Conservation (phyloP, 2,329 filamentous ascomycete genomes). For the Cladosporium sp. region DNA sequence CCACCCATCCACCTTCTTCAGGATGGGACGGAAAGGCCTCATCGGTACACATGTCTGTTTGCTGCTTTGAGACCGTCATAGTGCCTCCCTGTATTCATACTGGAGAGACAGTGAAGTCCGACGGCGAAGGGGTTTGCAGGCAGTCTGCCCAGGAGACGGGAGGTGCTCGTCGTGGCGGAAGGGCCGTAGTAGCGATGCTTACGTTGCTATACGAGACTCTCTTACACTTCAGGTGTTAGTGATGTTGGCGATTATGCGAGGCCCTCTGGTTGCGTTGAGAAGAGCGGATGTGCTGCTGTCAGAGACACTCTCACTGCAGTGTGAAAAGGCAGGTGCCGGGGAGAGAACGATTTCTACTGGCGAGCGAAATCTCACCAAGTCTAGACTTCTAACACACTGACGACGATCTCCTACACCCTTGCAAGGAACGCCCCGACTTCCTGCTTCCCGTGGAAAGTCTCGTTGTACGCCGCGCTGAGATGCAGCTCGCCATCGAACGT, state of each 20-base stretch:
- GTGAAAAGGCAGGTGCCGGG: not conserved
- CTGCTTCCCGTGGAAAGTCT: constrained; percentile 2
- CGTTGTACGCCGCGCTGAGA: constrained; percentile 10
- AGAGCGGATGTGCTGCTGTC: not conserved
- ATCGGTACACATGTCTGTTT: not conserved
- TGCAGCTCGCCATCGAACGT: constrained; percentile 11
- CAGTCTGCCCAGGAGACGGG: not conserved
- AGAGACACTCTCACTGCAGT: not conserved
- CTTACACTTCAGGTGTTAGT: not conserved
- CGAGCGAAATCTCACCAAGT: not conserved
- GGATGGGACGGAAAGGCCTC: not conserved
- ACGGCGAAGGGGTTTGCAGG: not conserved
- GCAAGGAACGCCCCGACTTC: constrained; percentile 4
- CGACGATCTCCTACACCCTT: constrained; percentile 13
- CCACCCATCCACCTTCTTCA: not conserved
- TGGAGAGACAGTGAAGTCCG: not conserved
- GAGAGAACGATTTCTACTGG: not conserved
- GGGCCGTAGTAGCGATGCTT: not conserved
- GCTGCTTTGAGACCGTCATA: not conserved
- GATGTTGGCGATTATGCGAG: not conserved
- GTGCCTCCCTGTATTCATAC: not conserved
- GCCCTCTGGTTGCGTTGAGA: not conserved
- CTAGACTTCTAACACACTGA: not conserved
- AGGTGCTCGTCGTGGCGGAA: not conserved
- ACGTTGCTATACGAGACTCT: not conserved